These are phyloP conservation scores for Boletus speciosus DNA, from an alignment of 768 basidiomycete species.

Conservation along the genomic window DNA sequence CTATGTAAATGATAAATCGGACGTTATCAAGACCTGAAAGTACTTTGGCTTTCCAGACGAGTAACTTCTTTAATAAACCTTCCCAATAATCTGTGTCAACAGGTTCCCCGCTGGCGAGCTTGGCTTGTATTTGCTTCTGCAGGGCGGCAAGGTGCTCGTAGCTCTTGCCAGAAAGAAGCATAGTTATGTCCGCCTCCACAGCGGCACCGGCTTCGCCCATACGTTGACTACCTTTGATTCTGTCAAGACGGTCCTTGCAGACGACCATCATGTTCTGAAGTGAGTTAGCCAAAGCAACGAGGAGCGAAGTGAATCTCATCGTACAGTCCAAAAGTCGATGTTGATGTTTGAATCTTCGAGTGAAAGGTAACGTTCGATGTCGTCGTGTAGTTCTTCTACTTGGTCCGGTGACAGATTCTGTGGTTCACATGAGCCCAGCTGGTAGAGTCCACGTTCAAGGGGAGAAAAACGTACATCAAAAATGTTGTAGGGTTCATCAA, in stretches of 20 bases:
- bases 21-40: constrained; percentile 1
- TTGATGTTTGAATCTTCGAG: constrained; percentile 83
- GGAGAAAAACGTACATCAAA: constrained; percentile 66
- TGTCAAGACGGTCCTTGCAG: constrained; percentile 85
- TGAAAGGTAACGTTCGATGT: constrained; percentile 88
- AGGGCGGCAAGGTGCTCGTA: constrained; percentile 79
- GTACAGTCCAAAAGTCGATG: constrained; percentile 96
- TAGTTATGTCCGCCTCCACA: constrained; percentile 82
- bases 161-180: constrained; percentile 78
- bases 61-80: constrained; percentile 79
- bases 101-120: constrained; percentile 88
- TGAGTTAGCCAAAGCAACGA: constrained; percentile 4
- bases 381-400: constrained; percentile 89
- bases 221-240: constrained; percentile 58
- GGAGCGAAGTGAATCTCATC: constrained; percentile 18
- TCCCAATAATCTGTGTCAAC: constrained; percentile 99
- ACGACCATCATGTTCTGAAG: constrained; percentile 94
- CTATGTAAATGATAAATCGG: constrained; percentile 2
- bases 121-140: constrained; percentile 83
- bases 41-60: constrained; percentile 98
- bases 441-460: neutral
- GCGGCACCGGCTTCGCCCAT: constrained; percentile 67
- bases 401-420: constrained; percentile 85
- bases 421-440: constrained; percentile 8
- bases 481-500: constrained; percentile 98